Conservation (phyloP, 2,329 filamentous ascomycete species). For the Arthrobotrys megalospora region DNA sequence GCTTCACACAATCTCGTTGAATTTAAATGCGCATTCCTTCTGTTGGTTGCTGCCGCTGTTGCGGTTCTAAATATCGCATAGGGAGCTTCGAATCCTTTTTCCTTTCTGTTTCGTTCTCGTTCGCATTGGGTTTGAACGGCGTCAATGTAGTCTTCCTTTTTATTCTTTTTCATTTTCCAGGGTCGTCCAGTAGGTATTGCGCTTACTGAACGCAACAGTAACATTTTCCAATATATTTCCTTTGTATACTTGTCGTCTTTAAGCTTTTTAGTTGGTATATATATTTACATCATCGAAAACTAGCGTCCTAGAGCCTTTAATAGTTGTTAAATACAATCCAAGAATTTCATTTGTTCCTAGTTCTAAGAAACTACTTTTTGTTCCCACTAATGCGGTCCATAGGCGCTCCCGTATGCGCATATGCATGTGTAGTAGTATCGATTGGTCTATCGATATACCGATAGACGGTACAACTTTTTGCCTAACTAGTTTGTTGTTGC, state of each 20-base stretch:
- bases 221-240: too few relatives aligned
- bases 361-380: too few relatives aligned
- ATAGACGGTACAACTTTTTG: not conserved
- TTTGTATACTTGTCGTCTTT: too few relatives aligned
- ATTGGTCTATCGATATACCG: not conserved
- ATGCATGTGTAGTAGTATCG: not conserved
- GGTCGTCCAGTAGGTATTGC: not conserved
- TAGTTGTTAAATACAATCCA: too few relatives aligned
- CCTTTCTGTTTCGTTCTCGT: not conserved
- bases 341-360: too few relatives aligned
- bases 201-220: not conserved
- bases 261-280: too few relatives aligned
- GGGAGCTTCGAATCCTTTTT: not conserved
- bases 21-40: not conserved
- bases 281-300: too few relatives aligned
- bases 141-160: conserved; percentile 1
- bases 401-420: not conserved
- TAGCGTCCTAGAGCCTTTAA: too few relatives aligned
- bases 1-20: conserved; percentile 9
- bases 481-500: not conserved
- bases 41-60: conserved; percentile 5
- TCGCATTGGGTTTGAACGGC: conserved; percentile 13
- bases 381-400: too few relatives aligned
- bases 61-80: not conserved
- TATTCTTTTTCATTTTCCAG: not conserved